Evolutionary conservation across 768 basidiomycete species (phyloP), one percentile per base, ranked within the genome.

Genomic region (Boletus pseudo-olivaceus): DNA sequence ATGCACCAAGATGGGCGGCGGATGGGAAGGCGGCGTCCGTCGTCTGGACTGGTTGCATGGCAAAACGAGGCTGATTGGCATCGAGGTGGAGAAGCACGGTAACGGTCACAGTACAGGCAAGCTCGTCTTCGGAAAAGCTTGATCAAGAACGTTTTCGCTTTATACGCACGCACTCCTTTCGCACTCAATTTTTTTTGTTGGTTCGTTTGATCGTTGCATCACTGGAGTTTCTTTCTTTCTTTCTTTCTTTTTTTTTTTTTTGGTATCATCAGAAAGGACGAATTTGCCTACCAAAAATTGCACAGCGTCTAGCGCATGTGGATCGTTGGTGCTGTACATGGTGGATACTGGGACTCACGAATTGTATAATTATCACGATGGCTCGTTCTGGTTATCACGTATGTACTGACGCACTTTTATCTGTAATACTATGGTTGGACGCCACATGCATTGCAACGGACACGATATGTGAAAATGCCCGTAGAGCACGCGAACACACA

Each of bases 21-120:
- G 82, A 12, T 85, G 84, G 84, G 83, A 85, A 27, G 76, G 76
- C 19, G 86, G 86, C n/a, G 82, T 88, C 29, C 76, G 83, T 43
- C 72, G 86, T 47, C 67, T 87, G 14, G 86, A 88, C 70, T 87
- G 82, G 78, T 72, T 88, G 42, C 81, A 81, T 19, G 76, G 78
- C 32, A 85, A 83, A 63, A 84, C 81, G 32, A 70, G 74, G 43
- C 64, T 88, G 35, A 73, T 82, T 32, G 86, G 86, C 26, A 75
- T 88, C 56, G 83, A 85, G 62, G 75, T 84, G 54, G 76, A 79
- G 62, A 82, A 77, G 56, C 70, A 72, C 44, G 62, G 67, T 8
- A 65, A 71, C 29, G 67, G 66, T n/a, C 65, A 66, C 38, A 64
- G 73, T 45, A 72, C 72, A 3, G 81, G 80, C 46, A 80, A 75